Base-by-base conservation (phyloP, 306 rosid genomes). In the Argentina anserina region DNA sequence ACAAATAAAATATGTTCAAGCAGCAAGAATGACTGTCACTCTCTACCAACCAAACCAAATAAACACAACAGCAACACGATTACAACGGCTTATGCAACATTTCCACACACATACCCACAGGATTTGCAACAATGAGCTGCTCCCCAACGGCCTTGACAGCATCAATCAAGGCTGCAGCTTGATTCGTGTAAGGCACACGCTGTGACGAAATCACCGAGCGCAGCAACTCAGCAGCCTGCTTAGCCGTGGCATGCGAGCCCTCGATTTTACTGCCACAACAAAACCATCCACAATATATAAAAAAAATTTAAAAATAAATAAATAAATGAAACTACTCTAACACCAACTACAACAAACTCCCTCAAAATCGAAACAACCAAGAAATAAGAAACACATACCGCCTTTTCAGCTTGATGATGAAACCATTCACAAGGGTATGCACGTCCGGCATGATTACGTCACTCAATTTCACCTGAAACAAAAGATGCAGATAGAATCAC, bases 131-230 rank as follows among this genome's bases (percentile, higher is more conserved):
- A 76, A 95, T 92, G 79, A 95, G 86, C 82, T 79, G 90, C 87
- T 95, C 99, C 73, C 99, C 99, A 65, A 90, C 96, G 46, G 88
- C 79, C 55, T 88, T 92, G 3, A 95, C 93, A 62, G 97, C 97
- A 79, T 87, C 91, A 45, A 90, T 87, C 84, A 95, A 78, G 65
- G 90, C 87, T 53, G 86, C 87, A 49, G 93, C 96, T 78, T 95
- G 97, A 68, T 95, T 88, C 6, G 88, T 86, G 75, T 90, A 87
- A 13, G 99, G 90, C 76, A 95, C 75, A 71, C 96, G 80, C 80
- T 90, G 97, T 40, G 86, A 90, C 7, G 99, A 95, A 77, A 95
- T 90, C 76, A 92, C 91, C 1, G 96, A 80, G 43, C 98, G 85
- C 55, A 94, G 91, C 74, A 94, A 77, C 73, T 87, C 98, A 2